These are phyloP conservation scores for Tuctoria greenei DNA, from an alignment of 176 grass and related monocot genomes.

Conservation along the genomic window DNA sequence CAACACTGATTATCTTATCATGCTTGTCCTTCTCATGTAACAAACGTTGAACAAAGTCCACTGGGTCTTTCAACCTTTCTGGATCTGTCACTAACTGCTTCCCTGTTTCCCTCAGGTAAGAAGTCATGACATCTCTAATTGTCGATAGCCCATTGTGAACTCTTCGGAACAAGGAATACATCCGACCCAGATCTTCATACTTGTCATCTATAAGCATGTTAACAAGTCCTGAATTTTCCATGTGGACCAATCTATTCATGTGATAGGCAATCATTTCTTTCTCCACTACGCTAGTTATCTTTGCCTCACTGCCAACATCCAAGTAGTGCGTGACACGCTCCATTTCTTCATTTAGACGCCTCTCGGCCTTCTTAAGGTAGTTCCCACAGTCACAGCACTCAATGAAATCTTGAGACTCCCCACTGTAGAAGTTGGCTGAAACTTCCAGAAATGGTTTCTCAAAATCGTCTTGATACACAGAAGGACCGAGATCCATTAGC, in stretches of 20 bases:
- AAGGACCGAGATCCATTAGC: constrained; percentile 89
- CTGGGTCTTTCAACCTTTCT: constrained; percentile 89
- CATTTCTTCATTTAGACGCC: constrained; percentile 90
- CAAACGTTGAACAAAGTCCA: constrained; percentile 90
- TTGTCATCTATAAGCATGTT: constrained; percentile 92
- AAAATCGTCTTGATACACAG: constrained; percentile 94
- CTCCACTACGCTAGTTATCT: constrained; percentile 92
- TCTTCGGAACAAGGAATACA: constrained; percentile 85
- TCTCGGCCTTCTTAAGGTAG: constrained; percentile 90
- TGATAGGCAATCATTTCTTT: constrained; percentile 97
- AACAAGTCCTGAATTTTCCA: constrained; percentile 93
- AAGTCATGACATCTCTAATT: constrained; percentile 83
- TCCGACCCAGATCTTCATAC: constrained; percentile 74
- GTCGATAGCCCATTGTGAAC: constrained; percentile 81
- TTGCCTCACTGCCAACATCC: constrained; percentile 75
- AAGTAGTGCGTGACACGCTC: constrained; percentile 94
- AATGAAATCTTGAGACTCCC: constrained; percentile 80
- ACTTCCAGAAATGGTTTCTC: constrained; percentile 83
- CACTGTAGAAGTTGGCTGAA: constrained; percentile 81
- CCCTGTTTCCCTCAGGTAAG: constrained; percentile 82
- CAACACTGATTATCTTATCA: constrained; percentile 88
- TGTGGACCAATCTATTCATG: constrained; percentile 88
- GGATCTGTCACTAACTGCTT: constrained; percentile 79
- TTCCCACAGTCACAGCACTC: constrained; percentile 87
- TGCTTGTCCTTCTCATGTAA: constrained; percentile 93